These are phyloP conservation scores for Debaryomyces robertsiae DNA, from an alignment of 1,139 yeast genomes.

Conservation along the genomic window DNA sequence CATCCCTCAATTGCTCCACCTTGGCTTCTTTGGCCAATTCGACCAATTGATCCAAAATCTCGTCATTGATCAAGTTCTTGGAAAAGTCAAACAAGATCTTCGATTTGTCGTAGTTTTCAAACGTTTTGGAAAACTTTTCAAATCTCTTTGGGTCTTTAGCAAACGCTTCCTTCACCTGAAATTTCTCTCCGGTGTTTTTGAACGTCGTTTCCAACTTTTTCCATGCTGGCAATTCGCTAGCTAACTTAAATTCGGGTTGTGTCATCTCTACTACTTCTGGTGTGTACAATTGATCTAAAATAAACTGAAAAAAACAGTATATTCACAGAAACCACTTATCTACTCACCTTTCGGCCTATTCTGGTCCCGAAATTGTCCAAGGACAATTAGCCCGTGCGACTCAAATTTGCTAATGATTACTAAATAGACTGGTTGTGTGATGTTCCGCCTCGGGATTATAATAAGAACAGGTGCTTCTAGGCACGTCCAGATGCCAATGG, in stretches of 20 bases:
- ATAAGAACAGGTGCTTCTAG: too few relatives aligned
- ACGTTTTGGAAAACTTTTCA: conserved; percentile 72
- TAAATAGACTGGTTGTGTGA: too few relatives aligned
- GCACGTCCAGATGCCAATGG: too few relatives aligned
- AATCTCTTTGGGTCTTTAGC: conserved; percentile 72
- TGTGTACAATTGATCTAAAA: conserved; percentile 5
- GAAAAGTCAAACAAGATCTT: conserved; percentile 92
- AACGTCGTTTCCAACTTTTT: conserved; percentile 69
- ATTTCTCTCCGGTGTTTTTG: conserved; percentile 63
- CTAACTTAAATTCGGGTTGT: conserved; percentile 57
- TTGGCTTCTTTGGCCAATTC: conserved; percentile 88
- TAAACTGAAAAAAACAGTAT: not conserved
- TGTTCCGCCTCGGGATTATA: too few relatives aligned
- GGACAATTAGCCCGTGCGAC: not conserved
- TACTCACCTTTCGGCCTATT: conserved; percentile 9
- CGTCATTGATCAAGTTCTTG: conserved; percentile 88
- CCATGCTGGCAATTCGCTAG: conserved; percentile 86
- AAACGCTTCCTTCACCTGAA: conserved; percentile 80
- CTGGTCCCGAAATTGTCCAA: conserved; percentile 8
- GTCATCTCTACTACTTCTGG: conserved; percentile 25
- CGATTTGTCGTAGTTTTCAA: conserved; percentile 81
- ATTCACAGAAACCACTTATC: too few relatives aligned
- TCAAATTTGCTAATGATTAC: conserved; percentile 1
- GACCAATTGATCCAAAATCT: conserved; percentile 65
- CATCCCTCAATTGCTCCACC: conserved; percentile 84